Evolutionary conservation across 345 rosid species (phyloP).

Genomic region (Gossypioides kirkii): DNA sequence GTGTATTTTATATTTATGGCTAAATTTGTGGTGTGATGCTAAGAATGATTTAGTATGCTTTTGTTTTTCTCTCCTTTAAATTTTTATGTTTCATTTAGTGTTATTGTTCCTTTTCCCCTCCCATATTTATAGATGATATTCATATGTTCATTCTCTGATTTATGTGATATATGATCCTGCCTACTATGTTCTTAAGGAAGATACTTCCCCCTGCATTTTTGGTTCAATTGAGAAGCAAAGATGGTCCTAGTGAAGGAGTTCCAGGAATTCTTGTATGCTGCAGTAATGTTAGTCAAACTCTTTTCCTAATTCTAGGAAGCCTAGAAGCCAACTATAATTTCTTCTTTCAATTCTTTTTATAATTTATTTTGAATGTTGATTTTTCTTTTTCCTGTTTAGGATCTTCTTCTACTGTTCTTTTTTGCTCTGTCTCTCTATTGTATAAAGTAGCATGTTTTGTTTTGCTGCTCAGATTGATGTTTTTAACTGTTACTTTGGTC

Average conservation of each 20-base stretch:
- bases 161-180: slow-evolving; percentile 68
- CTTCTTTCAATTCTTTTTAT: neutral
- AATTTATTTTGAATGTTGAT: neutral
- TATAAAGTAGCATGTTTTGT: no score
- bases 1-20: neutral
- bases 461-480: no score
- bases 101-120: neutral
- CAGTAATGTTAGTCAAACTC: slow-evolving; percentile 63
- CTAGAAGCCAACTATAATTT: neutral
- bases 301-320: neutral
- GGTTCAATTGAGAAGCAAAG: slow-evolving; percentile 98
- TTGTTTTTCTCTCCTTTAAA: neutral
- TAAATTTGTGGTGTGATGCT: neutral
- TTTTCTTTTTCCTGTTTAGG: slow-evolving; percentile 30
- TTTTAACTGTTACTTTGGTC: no score
- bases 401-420: no score
- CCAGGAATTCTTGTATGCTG: slow-evolving; percentile 97
- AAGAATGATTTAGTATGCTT: neutral
- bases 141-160: slow-evolving; percentile 1
- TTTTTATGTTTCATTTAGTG: neutral
- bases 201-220: slow-evolving; percentile 89
- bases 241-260: slow-evolving; percentile 99
- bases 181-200: slow-evolving; percentile 82
- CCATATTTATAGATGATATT: neutral
- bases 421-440: no score